phyloP scores from a whole-genome alignment of 2,329 filamentous ascomycete genomes.

The Monilinia fructicola region DNA sequence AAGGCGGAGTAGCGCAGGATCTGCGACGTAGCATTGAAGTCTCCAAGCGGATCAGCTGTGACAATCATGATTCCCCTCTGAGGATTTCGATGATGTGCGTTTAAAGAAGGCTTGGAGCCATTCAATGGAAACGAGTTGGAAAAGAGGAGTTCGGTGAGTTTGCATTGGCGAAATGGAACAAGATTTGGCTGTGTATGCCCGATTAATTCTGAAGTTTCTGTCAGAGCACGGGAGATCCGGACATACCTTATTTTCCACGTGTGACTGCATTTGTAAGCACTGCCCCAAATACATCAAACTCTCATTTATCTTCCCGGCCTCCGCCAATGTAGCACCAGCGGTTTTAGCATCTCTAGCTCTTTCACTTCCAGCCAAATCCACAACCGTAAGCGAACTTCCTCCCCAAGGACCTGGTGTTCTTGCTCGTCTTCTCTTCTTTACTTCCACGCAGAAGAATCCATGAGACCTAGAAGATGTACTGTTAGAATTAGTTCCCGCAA shows the following conservation, averaged over 20 bases:
- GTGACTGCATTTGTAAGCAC: slow-evolving; percentile 92
- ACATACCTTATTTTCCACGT: slow-evolving; percentile 69
- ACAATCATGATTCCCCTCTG: slow-evolving; percentile 96
- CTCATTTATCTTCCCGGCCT: slow-evolving; percentile 98
- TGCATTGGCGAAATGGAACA: slow-evolving; percentile 80
- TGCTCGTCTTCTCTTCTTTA: slow-evolving; percentile 71
- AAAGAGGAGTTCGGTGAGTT: slow-evolving; percentile 80
- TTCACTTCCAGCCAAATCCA: slow-evolving; percentile 91
- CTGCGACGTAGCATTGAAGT: slow-evolving; percentile 95
- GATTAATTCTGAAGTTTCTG: slow-evolving; percentile 23
- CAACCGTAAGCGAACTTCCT: slow-evolving; percentile 78
- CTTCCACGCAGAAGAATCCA: slow-evolving; percentile 92
- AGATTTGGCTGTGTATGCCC: slow-evolving; percentile 57
- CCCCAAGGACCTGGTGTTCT: slow-evolving; percentile 64
- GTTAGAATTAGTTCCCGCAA: slow-evolving; percentile 90
- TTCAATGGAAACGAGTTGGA: slow-evolving; percentile 72
- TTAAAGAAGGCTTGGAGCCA: slow-evolving; percentile 21
- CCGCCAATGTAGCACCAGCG: slow-evolving; percentile 84
- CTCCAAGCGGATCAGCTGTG: slow-evolving; percentile 86
- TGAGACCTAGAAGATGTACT: slow-evolving; percentile 90
- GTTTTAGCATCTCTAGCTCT: slow-evolving; percentile 92
- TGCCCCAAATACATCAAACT: slow-evolving; percentile 98
- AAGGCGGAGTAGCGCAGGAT: slow-evolving; percentile 93
- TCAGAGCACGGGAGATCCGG: background rate
- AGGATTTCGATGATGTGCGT: slow-evolving; percentile 51